Evolutionary conservation across 139 green algal genomes (phyloP), one percentile per base, ranked within the genome.

Genomic region (Ettlia oleoabundans): DNA sequence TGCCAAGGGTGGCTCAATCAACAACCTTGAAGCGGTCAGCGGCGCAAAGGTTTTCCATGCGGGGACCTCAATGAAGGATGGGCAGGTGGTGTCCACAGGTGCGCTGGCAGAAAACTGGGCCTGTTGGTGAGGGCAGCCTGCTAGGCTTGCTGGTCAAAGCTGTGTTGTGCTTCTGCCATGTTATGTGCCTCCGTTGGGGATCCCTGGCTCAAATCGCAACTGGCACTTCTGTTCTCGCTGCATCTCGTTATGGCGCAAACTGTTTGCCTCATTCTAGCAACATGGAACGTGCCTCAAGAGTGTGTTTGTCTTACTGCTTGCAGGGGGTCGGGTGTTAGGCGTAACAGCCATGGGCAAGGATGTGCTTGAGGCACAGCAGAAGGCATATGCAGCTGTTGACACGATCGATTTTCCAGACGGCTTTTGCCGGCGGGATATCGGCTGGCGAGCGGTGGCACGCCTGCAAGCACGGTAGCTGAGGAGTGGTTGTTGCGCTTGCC

Each of bases 1-100:
- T 81, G 66, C 89, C 35, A 98, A 97, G 84, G 96, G 94, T 21
- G 91, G 87, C 18, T 5, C 82, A 40, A 99, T 99, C 78, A 41
- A 53, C 24, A 58, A 58, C 43, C 69, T 98, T 22, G 92, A 96
- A 0, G 41, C 28, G 0, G 90, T 94, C 1, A 87, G 80, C 1
- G 74, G 66, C 0, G 94, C 94, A 19, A 97, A 98, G 91, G 91
- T 97, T 28, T 98, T 98, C 82, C 95, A 98, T 80, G 93, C 94
- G 8, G 94, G 95, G 64, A 98, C 95, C 0, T 47, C 80, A 37
- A 84, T 90, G 52, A 68, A 82, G 26, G 74, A 86, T 18, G 90
- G 89, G 33, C 53, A 80, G 47, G 80, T 86, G 55, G 40, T 78
- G 61, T 33, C 42, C 9, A 30, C 42, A 58, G 69, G 69, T 58